A percentile compares a stretch with the other conserved stretches of the same genome.
These are phyloP conservation scores for Phytomonas francai DNA, from an alignment of 208 protist genomes.

Conservation along the genomic window DNA sequence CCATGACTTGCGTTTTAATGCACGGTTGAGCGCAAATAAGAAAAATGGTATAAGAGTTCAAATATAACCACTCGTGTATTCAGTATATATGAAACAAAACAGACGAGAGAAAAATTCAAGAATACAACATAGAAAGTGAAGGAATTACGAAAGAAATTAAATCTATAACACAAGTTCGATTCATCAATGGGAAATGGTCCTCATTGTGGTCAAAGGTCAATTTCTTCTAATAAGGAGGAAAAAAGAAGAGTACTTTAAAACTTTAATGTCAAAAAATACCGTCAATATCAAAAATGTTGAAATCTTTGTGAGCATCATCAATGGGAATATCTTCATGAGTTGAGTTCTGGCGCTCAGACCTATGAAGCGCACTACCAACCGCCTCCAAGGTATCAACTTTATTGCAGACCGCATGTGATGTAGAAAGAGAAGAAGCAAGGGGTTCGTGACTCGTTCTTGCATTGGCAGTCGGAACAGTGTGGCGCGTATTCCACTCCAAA, in stretches of 20 bases:
- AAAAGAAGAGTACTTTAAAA: background rate
- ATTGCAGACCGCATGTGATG: background rate
- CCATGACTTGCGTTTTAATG: constrained; percentile 18
- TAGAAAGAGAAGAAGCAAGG: background rate
- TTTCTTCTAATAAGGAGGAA: background rate
- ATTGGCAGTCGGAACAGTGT: background rate
- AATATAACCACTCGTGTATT: constrained; percentile 9
- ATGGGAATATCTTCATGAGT: background rate
- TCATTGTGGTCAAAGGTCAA: background rate
- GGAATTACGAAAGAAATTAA: background rate
- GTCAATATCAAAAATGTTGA: constrained; percentile 71
- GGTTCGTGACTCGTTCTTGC: background rate
- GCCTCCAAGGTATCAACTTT: background rate
- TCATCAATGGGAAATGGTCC: background rate
- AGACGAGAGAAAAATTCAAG: constrained; percentile 9
- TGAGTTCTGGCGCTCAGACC: background rate
- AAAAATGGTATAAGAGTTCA: constrained; percentile 7
- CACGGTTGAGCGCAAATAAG: constrained; percentile 5
- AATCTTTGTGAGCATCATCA: constrained; percentile 1
- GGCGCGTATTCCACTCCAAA: background rate
- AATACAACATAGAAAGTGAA: constrained; percentile 16
- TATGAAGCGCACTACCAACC: background rate
- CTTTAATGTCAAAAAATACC: constrained; percentile 36
- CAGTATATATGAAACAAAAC: constrained; percentile 1
- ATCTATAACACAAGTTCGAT: background rate